These are phyloP conservation scores for Amaranthus hypochondriacus DNA, from an alignment of 148 eudicot genomes.

Conservation along the genomic window DNA sequence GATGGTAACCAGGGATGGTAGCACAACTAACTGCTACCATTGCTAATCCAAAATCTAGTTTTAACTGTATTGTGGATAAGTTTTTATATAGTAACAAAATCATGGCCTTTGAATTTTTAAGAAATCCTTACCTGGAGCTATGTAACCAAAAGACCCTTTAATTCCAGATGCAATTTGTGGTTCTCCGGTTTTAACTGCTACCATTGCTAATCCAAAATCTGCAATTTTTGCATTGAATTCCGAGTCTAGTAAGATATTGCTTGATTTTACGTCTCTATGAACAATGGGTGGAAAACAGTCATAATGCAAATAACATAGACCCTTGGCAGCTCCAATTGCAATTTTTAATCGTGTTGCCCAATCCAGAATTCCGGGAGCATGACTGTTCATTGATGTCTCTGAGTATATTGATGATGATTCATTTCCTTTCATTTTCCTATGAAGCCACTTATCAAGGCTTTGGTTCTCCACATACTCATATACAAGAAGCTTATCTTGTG, in stretches of 20 bases:
- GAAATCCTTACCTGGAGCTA: slow-evolving; percentile 46
- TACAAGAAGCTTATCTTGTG: slow-evolving; percentile 49
- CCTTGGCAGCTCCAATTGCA: slow-evolving; percentile 64
- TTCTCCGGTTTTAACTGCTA: slow-evolving; percentile 35
- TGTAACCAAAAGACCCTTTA: slow-evolving; percentile 72
- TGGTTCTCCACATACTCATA: slow-evolving; percentile 74
- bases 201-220: slow-evolving; percentile 65
- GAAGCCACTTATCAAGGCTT: slow-evolving; percentile 65
- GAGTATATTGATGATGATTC: slow-evolving; percentile 29
- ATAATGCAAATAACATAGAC: slow-evolving; percentile 68
- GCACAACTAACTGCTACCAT: too few relatives aligned
- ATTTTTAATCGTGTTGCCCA: slow-evolving; percentile 56
- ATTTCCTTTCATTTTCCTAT: slow-evolving; percentile 40
- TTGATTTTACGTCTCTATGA: slow-evolving; percentile 67
- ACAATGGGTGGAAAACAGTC: slow-evolving; percentile 55
- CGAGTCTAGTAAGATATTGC: slow-evolving; percentile 63
- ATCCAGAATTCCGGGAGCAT: slow-evolving; percentile 28
- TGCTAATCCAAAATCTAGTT: too few relatives aligned
- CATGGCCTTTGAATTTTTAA: too few relatives aligned
- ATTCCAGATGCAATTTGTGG: slow-evolving; percentile 50
- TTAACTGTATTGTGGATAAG: too few relatives aligned
- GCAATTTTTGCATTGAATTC: slow-evolving; percentile 59
- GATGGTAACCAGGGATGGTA: too few relatives aligned
- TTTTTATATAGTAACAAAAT: background rate
- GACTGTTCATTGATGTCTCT: slow-evolving; percentile 7